Base-by-base conservation (phyloP, 148 eudicot species). In the Amaranthus palmeri region DNA sequence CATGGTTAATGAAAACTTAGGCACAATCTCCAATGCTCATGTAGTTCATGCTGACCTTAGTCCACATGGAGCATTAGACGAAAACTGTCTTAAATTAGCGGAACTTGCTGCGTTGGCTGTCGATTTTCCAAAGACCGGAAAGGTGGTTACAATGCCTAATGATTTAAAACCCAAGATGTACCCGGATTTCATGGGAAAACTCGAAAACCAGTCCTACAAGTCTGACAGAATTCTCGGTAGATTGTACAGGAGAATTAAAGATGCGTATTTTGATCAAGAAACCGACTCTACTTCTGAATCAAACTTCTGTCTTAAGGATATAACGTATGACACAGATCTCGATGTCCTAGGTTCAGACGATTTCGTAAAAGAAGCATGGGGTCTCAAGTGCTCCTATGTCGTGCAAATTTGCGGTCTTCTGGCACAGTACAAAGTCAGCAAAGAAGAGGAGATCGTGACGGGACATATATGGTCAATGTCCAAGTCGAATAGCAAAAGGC, bases 381-480 rank as follows among this genome's bases (percentile, higher is more conserved):
- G 41, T 9, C 55, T 65, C 43, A 93, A 91, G 77, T 85, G 92
- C 77, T 89, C 92, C 4, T 93, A 91, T 71, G 93, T 89, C 47
- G 87, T 82, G 44, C 97, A 91, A 74, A 55, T 93, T 14, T 63
- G 58, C 47, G 87, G 91, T 14, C 86, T 93, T 61, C 80, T 93
- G 8, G 87, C 89, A 40, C 98, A 91, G 71, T 93, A 91, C 73
- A 91, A 86, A 72, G 97, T 93, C 79, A 79, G 77, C 71, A 76
- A 85, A 8, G 98, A 93, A 79, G 98, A 85, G 59, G 98, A 93
- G 86, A 72, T 91, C 50, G 98, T 93, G 4, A 91, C 97, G 0
- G 97, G 97, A 7, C 93, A 91, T 68, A 85, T 93, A 10, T 93
- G 97, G 97, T 91, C 98, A 43, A 89, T 93, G 92, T 92, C 91